These are phyloP conservation scores for Alliaria petiolata DNA, from an alignment of 345 rosid species.

Conservation along the genomic window DNA sequence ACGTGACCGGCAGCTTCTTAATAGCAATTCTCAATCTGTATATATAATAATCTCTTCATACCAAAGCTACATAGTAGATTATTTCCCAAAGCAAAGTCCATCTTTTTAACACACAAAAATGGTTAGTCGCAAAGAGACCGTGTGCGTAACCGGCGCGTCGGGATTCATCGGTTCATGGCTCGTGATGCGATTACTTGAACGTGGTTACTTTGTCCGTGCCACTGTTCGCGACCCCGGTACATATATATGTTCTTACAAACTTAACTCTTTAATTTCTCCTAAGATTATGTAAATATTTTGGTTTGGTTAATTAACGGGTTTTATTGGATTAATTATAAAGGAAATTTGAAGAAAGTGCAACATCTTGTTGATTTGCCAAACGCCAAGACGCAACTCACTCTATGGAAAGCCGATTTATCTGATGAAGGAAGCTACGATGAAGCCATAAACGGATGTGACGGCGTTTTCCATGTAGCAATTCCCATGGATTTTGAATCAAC, in stretches of 20 bases:
- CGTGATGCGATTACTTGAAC: slow-evolving; percentile 75
- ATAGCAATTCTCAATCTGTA: neutral
- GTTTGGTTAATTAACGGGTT: neutral
- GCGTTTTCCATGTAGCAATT: slow-evolving; percentile 94
- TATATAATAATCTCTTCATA: slow-evolving; percentile 12
- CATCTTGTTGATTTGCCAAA: slow-evolving; percentile 75
- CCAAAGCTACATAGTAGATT: neutral
- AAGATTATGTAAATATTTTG: neutral
- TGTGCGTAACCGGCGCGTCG: slow-evolving; percentile 88
- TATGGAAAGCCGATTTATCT: slow-evolving; percentile 85
- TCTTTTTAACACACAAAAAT: slow-evolving; percentile 4
- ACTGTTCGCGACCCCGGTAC: slow-evolving; percentile 86
- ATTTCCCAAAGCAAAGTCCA: neutral
- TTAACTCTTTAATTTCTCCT: neutral
- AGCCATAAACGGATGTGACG: slow-evolving; percentile 64
- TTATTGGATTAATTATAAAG: slow-evolving; percentile 31
- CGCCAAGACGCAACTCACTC: slow-evolving; percentile 55
- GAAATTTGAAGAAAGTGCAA: slow-evolving; percentile 62
- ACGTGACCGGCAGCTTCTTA: slow-evolving; percentile 27
- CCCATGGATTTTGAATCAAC: slow-evolving; percentile 93
- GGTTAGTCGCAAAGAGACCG: slow-evolving; percentile 30
- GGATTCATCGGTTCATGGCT: slow-evolving; percentile 98
- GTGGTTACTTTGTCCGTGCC: slow-evolving; percentile 69
- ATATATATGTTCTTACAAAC: neutral
- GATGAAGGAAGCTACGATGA: slow-evolving; percentile 74